Evolutionary conservation across 352 stramenopile species (phyloP), one percentile per base, ranked within the genome.

Genomic region (Phytophthora ohioensis): DNA sequence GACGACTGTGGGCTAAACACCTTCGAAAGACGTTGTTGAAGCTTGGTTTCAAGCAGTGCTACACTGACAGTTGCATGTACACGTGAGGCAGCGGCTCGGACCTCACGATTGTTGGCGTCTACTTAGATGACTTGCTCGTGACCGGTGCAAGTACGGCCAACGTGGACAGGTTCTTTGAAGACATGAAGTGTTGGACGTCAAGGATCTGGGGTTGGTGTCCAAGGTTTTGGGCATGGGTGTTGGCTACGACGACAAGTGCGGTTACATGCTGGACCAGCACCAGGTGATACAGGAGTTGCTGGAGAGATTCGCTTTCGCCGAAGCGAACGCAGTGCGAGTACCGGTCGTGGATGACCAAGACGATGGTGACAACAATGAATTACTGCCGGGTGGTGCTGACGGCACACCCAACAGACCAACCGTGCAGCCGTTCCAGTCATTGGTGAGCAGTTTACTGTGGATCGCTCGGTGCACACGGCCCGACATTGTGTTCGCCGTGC

Each of bases 51-150:
- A 30, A 5, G 0, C 56, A 69, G 41, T 64, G 68, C 36, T 45
- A 57, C 21, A 67, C 38, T 57, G 73, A 79, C 57, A 45, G 39
- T 10, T 81, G 69, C 47, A 5, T 84, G 3, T 79, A 70, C 39
- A 60, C 21, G 36, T 6, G 47, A 8, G 17, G 7, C 15, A 38
- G 49, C 38, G 4, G 36, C 17, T 31, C 6, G 4, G 53, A 21
- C 13, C 48, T 13, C 21, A 39, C 36, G 8, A 7, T 60, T 3
- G 53, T 60, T 8, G 53, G 53, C 5, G 45, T 38, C 36, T 42
- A 60, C 10, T 36, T 60, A n/a, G 27, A 60, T n/a, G 34, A 55
- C 35, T 15, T 41, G 13, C 45, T 64, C n/a, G 57, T 64, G 43
- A 55, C 57, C 13, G 45, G 10, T 5, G 21, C 27, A 49, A 34